Evolutionary conservation across 2,329 filamentous ascomycete genomes (phyloP).

Genomic region (Botrytis aclada): DNA sequence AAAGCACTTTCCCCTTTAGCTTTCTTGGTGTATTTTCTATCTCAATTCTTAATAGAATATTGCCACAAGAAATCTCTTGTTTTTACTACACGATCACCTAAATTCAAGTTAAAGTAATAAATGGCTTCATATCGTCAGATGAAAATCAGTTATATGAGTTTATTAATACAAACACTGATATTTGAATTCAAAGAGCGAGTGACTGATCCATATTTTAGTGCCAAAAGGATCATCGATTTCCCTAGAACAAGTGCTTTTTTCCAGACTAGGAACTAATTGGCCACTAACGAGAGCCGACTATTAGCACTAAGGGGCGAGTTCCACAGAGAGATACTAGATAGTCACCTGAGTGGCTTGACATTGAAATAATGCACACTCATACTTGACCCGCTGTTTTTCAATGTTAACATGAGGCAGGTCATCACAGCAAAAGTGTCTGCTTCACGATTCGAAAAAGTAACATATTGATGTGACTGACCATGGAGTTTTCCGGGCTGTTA

Average conservation of each 20-base stretch:
- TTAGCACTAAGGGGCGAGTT: neutral
- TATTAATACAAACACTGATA: neutral
- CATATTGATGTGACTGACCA: neutral
- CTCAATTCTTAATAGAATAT: neutral
- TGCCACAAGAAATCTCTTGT: neutral
- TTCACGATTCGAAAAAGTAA: neutral
- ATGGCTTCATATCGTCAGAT: neutral
- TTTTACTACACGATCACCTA: neutral
- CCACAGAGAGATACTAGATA: neutral
- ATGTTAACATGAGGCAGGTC: too few relatives aligned
- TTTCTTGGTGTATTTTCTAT: neutral
- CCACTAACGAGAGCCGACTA: neutral
- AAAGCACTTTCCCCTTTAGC: neutral
- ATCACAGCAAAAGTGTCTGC: neutral
- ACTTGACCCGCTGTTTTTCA: too few relatives aligned
- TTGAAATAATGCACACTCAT: too few relatives aligned
- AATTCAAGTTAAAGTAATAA: neutral
- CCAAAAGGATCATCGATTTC: neutral
- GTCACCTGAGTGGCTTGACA: neutral
- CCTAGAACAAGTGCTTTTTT: neutral
- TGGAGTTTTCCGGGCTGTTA: neutral
- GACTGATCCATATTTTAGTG: neutral
- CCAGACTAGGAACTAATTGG: neutral
- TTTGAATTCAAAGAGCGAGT: neutral
- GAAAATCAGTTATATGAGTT: neutral